Evolutionary conservation across 1,284 basidiomycete species (phyloP), one percentile per base, ranked within the genome.

Genomic region (Fistulina hepatica): DNA sequence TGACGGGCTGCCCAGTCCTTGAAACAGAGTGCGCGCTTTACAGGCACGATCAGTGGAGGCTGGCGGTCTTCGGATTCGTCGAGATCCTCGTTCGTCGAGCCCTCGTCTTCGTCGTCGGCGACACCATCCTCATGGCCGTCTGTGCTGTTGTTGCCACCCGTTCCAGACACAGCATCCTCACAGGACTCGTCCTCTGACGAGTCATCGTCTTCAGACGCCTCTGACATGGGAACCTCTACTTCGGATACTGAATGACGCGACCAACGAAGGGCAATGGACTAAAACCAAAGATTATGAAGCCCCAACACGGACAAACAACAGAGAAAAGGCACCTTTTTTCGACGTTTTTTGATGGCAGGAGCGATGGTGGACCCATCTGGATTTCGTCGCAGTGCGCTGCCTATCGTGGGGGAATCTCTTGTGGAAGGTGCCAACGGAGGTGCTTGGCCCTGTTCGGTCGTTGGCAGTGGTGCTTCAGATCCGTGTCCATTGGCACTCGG

Each of bases 1-100:
- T 92, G 86, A 38, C 80, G 71, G 48, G 77, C 57, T 1, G 89
- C 90, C 89, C 90, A 93, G 30, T 75, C 67, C 53, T 92, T 92
- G 71, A 92, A 93, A 6, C 71, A 71, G 4, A 66, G 49, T 46
- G n/a, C n/a, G n/a, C n/a, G n/a, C n/a, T 62, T 70, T 25, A 47
- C 19, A 19, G 15, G 28, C 13, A 16, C 19, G 28, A 8, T 8
- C 28, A 19, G 28, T 5, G 28, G 28, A 3, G 28, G 15, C n/a
- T 25, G 45, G 44, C 20, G 36, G 7, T 49, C 51, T 21, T 46
- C 46, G 19, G 44, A 48, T 21, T 49, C 51, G 30, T 47, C 39
- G 33, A 21, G 43, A 36, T 42, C 40, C 23, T 43, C 48, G 10
- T 56, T 56, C 3, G 4, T 25, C 24, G 24, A 25, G n/a, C 24